Evolutionary conservation across 1,139 yeast genomes (phyloP).

Genomic region (Pichia inconspicua): DNA sequence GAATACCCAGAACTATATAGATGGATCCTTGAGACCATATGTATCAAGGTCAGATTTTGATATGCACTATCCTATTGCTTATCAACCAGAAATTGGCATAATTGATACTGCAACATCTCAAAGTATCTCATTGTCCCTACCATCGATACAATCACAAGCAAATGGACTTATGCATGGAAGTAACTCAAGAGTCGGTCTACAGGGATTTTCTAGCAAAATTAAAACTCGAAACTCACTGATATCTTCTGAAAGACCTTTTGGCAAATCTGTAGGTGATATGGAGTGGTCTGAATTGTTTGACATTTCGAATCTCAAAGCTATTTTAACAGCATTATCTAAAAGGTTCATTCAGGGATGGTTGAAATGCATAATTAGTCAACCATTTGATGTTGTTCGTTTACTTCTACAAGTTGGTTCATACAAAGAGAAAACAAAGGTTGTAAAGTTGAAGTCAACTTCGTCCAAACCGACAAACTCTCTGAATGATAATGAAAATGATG

Average conservation of each 20-base stretch:
- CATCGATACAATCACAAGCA: slow-evolving; percentile 17
- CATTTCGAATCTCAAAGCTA: slow-evolving; percentile 45
- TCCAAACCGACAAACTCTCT: background rate
- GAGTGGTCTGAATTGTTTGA: slow-evolving; percentile 66
- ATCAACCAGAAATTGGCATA: slow-evolving; percentile 27
- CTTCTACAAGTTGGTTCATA: slow-evolving; percentile 69
- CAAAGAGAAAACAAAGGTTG: slow-evolving; percentile 6
- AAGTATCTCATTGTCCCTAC: slow-evolving; percentile 26
- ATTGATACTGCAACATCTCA: slow-evolving; percentile 27
- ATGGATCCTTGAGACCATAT: slow-evolving; percentile 27
- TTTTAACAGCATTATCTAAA: slow-evolving; percentile 45
- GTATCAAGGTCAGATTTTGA: slow-evolving; percentile 25
- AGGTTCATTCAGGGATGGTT: slow-evolving; percentile 63
- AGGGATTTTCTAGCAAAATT: slow-evolving; percentile 12
- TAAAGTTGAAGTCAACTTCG: background rate
- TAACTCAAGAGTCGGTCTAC: slow-evolving; percentile 14
- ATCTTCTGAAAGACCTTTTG: slow-evolving; percentile 8
- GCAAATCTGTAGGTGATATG: slow-evolving; percentile 35
- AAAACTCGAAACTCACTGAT: slow-evolving; percentile 8
- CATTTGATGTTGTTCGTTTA: slow-evolving; percentile 77
- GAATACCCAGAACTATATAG: slow-evolving; percentile 20
- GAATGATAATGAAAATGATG: background rate
- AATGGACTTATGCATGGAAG: slow-evolving; percentile 6
- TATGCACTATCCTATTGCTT: slow-evolving; percentile 27
- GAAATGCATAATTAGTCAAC: slow-evolving; percentile 68